phyloP scores from a whole-genome alignment of 768 basidiomycete species.

The Rhizopogon vinicolor region DNA sequence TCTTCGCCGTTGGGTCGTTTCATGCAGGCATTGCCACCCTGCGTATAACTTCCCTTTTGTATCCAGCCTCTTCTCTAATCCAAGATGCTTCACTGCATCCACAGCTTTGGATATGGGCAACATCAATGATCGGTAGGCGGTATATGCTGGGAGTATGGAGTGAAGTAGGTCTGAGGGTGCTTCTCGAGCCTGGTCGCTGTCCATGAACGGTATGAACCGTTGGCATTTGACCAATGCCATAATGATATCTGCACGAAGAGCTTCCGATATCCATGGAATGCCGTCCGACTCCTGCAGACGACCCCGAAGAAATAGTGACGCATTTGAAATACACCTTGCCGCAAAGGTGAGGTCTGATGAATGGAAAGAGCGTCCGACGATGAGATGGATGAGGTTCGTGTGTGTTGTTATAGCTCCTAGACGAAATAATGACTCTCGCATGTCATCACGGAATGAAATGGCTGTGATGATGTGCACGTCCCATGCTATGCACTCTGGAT shows the following conservation, averaged over 20 bases:
- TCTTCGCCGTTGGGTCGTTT: conserved; percentile 11
- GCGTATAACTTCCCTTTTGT: conserved; percentile 13
- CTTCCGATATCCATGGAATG: conserved; percentile 20
- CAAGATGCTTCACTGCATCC: conserved; percentile 3
- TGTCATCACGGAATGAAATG: conserved; percentile 13
- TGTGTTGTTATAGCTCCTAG: conserved; percentile 20
- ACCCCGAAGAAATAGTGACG: conserved; percentile 10
- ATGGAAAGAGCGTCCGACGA: conserved; percentile 12
- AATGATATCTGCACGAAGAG: conserved; percentile 16
- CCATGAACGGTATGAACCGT: conserved; percentile 11
- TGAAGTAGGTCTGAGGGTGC: conserved; percentile 10
- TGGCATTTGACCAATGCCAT: conserved; percentile 21
- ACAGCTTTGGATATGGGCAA: conserved; percentile 8
- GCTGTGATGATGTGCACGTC: conserved; percentile 23
- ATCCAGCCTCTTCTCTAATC: conserved; percentile 9
- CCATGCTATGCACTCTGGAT: conserved; percentile 23
- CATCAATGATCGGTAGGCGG: conserved; percentile 21
- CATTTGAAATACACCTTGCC: conserved; percentile 18
- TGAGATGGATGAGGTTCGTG: conserved; percentile 15
- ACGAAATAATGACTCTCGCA: conserved; percentile 14
- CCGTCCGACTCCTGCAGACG: conserved; percentile 22
- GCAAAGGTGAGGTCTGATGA: conserved; percentile 10
- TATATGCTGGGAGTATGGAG: conserved; percentile 17
- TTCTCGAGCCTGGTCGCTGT: conserved; percentile 6
- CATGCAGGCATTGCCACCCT: conserved; percentile 18